Evolutionary conservation across 768 basidiomycete genomes (phyloP).

Genomic region (Leccinum uliginosum): DNA sequence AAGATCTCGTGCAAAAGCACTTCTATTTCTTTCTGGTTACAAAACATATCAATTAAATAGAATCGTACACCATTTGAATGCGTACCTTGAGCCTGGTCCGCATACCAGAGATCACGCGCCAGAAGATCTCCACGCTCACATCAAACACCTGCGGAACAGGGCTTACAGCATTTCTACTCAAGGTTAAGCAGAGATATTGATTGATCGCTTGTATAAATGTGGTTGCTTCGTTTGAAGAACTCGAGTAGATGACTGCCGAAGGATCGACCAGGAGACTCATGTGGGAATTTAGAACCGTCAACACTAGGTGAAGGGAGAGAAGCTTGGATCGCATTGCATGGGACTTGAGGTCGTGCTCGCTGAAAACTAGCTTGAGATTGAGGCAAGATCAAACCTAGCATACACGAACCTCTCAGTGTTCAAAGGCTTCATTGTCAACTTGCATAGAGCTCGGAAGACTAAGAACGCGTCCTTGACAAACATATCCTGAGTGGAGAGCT

Average conservation of each 20-base stretch:
- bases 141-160: constrained; percentile 97
- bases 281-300: constrained; percentile 88
- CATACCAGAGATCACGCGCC: constrained; percentile 92
- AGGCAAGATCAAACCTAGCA: not conserved
- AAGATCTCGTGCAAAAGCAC: constrained; percentile 98
- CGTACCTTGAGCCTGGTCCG: constrained; percentile 90
- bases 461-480: constrained; percentile 98
- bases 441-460: constrained; percentile 95
- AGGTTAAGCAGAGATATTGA: constrained; percentile 88
- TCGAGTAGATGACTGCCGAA: constrained; percentile 86
- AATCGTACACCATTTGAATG: not conserved
- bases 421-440: constrained; percentile 95
- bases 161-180: constrained; percentile 94
- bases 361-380: constrained; percentile 31
- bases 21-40: constrained; percentile 91
- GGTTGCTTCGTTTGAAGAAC: constrained; percentile 81
- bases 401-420: constrained; percentile 79
- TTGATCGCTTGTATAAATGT: constrained; percentile 91
- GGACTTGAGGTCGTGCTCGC: constrained; percentile 93
- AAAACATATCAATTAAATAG: constrained; percentile 6
- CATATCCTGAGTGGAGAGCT: constrained; percentile 75
- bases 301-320: constrained; percentile 88
- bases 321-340: constrained; percentile 97
- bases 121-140: constrained; percentile 97
- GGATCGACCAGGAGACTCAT: constrained; percentile 88